Base-by-base conservation (phyloP, 1,284 basidiomycete species). In the Pseudozyma hubeiensis region DNA sequence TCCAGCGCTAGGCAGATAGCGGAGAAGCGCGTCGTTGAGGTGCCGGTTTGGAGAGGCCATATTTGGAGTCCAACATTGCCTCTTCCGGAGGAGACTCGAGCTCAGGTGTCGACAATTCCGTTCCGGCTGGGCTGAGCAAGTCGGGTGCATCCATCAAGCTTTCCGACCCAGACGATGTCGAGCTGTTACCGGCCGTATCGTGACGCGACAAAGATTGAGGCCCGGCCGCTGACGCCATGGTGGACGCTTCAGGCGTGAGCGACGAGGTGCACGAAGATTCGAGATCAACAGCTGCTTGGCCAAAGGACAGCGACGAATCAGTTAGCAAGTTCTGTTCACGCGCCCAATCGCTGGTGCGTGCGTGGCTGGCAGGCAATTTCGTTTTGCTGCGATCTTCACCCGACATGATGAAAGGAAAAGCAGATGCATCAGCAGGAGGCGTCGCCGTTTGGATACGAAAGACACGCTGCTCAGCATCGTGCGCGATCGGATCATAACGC, bases 271-370 rank as follows among this genome's bases (percentile, higher is more conserved):
- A 48, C 13, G 62, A 59, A 4, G 34, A 45, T 37, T 17, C n/a
- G 30, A 64, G 10, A 7, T 49, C 40, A 7, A 4, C 19, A 7
- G 7, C 24, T 34, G 17, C 4, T 24, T 24, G 24, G 24, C 4
- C 14, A 11, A 24, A 4, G 14, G 33, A 4, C 30, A 17, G 31
- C n/a, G 53, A 40, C 31, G 61, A 48, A 31, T 19, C 39, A 33
- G 61, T 46, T 10, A 60, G 37, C 8, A 52, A 30, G 31, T 6
- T 57, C 44, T 69, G 67, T 29, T 47, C 67, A 14, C 61, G 67
- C 24, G 67, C 67, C 67, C 67, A 69, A 37, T 64, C 53, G 53
- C 67, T 69, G 19, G 67, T 69, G 7, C 63, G 51, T 30, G 60
- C 56, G 31, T 63, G 60, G 30, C 60, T 69, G 7, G 60, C 52